phyloP scores from a whole-genome alignment of 129 eudicot genomes.

The Saussurea involucrata region DNA sequence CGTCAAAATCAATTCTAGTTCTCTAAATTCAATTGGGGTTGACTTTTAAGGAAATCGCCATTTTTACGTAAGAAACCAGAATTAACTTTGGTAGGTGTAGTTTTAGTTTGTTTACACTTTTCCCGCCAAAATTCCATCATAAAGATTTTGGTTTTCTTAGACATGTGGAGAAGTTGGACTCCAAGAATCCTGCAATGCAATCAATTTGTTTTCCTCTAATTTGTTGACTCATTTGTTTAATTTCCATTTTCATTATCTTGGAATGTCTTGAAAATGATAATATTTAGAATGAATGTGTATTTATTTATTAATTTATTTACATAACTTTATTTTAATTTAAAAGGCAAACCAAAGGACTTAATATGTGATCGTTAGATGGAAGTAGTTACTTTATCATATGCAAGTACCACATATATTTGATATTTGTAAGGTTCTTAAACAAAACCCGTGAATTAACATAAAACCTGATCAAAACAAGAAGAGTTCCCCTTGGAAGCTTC shows the following conservation, averaged over 20 bases:
- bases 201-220: no score
- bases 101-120: no score
- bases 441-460: not conserved
- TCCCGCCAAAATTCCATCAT: not conserved
- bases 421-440: not conserved
- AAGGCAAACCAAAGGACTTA: not conserved
- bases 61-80: no score
- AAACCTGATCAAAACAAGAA: constrained; percentile 10
- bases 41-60: no score
- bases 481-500: constrained; percentile 2
- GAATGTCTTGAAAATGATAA: not conserved
- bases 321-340: no score
- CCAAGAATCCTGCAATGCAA: no score
- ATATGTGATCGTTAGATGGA: not conserved
- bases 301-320: no score
- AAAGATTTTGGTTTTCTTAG: not conserved
- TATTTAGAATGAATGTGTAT: not conserved
- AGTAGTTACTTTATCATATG: not conserved
- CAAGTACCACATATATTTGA: not conserved
- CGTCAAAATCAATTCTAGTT: no score
- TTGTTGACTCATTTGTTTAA: no score
- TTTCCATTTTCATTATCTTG: no score
- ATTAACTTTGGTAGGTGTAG: no score
- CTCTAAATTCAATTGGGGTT: no score
- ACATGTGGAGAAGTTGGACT: not conserved